These are phyloP conservation scores for Epichloe uncinata DNA, from an alignment of 2,329 filamentous ascomycete genomes.

Conservation along the genomic window DNA sequence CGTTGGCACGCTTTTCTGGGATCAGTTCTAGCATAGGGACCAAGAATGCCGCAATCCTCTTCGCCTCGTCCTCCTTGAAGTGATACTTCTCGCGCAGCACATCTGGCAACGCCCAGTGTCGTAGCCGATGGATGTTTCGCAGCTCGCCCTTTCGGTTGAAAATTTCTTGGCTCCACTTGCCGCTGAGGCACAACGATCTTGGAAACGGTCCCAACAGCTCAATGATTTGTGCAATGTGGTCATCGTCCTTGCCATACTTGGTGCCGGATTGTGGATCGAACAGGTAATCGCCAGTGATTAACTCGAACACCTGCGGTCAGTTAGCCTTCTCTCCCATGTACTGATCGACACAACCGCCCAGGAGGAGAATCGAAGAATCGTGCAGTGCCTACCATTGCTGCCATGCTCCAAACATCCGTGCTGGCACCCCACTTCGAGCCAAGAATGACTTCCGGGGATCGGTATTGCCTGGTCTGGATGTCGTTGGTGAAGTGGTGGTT, in stretches of 20 bases:
- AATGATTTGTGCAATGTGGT: constrained; percentile 98
- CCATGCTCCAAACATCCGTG: constrained; percentile 99
- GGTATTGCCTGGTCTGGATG: constrained; percentile 94
- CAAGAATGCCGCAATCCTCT: constrained; percentile 68
- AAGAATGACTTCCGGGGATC: constrained; percentile 92
- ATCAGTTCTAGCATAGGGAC: constrained; percentile 82
- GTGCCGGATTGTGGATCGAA: constrained; percentile 98
- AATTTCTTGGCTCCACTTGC: constrained; percentile 97
- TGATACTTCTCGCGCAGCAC: constrained; percentile 96
- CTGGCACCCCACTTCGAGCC: constrained; percentile 98
- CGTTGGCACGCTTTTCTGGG: constrained; percentile 83
- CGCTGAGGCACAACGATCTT: constrained; percentile 78
- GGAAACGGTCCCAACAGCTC: constrained; percentile 90
- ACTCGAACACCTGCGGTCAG: constrained; percentile 65
- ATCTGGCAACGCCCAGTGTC: constrained; percentile 90
- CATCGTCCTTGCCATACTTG: constrained; percentile 98
- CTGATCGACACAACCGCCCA: background rate
- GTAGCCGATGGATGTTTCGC: constrained; percentile 89
- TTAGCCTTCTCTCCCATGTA: background rate
- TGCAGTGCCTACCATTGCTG: constrained; percentile 68
- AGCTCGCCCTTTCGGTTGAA: constrained; percentile 97
- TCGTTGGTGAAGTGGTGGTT: constrained; percentile 99
- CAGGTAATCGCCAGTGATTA: constrained; percentile 96
- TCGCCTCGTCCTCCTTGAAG: constrained; percentile 70
- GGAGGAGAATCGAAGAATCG: background rate